phyloP scores from a whole-genome alignment of 2,329 filamentous ascomycete genomes.

The Sporothrix phasma region DNA sequence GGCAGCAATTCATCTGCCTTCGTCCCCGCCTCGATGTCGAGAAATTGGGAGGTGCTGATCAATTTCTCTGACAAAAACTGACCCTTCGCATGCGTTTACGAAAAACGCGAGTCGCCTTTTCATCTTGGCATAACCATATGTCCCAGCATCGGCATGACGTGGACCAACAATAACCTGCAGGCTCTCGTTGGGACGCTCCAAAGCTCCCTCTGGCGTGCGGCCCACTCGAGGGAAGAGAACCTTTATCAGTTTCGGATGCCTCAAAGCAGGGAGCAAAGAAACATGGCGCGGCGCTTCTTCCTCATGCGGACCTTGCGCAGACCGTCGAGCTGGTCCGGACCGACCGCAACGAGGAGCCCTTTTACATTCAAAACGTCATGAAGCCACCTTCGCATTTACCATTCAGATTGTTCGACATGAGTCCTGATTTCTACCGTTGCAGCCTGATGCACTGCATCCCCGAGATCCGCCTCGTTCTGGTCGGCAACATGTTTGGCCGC shows the following conservation, averaged over 20 bases:
- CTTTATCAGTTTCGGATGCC: slow-evolving; percentile 4
- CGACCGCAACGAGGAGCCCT: slow-evolving; percentile 15
- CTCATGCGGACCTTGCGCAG: slow-evolving; percentile 40
- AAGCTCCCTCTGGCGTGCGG: slow-evolving; percentile 1
- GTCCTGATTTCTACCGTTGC: slow-evolving; percentile 34
- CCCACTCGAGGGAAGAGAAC: not conserved
- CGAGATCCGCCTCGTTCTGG: slow-evolving; percentile 58
- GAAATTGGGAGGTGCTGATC: slow-evolving; percentile 4
- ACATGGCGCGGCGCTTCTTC: slow-evolving; percentile 19
- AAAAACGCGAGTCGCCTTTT: not conserved
- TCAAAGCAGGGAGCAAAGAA: slow-evolving; percentile 1
- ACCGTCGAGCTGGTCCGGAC: slow-evolving; percentile 39
- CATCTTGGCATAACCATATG: slow-evolving; percentile 13
- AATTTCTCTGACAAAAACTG: not conserved
- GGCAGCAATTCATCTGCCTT: not conserved
- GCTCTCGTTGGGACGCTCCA: not conserved
- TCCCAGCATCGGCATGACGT: slow-evolving; percentile 12
- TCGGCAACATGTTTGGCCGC: slow-evolving; percentile 57
- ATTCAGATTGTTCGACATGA: slow-evolving; percentile 26
- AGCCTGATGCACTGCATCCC: slow-evolving; percentile 56
- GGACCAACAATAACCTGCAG: not conserved
- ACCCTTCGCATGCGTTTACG: not conserved
- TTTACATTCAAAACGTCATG: slow-evolving; percentile 24
- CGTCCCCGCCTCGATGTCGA: not conserved
- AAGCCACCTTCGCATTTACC: slow-evolving; percentile 22